Conservation (phyloP, 179 eudicot species). For the Silene coronaria region DNA sequence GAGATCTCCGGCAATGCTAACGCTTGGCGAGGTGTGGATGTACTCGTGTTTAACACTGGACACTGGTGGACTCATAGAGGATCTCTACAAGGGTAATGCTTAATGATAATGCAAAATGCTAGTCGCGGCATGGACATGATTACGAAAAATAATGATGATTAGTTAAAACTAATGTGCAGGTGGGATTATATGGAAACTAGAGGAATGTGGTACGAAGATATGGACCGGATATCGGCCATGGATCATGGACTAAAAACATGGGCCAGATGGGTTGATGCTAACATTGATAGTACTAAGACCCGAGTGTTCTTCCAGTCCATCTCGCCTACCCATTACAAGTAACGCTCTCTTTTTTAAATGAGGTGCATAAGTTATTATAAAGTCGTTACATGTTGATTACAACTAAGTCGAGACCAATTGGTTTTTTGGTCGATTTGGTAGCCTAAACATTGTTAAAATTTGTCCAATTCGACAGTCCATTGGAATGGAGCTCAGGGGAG, state of each 20-base stretch:
- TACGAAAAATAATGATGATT: too few relatives aligned
- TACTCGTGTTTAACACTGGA: slow-evolving; percentile 80
- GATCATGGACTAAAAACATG: slow-evolving; percentile 71
- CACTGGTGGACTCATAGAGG: slow-evolving; percentile 97
- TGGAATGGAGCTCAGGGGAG: slow-evolving; percentile 47
- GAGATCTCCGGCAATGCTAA: slow-evolving; percentile 64
- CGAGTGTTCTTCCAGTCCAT: slow-evolving; percentile 70
- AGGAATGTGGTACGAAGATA: slow-evolving; percentile 57
- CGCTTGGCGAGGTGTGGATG: slow-evolving; percentile 66
- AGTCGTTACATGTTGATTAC: not conserved
- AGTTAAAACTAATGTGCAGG: slow-evolving; percentile 31
- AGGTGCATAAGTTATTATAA: not conserved
- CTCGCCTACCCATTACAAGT: slow-evolving; percentile 93
- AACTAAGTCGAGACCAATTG: too few relatives aligned
- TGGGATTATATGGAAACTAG: slow-evolving; percentile 90
- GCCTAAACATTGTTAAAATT: not conserved
- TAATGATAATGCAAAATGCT: not conserved
- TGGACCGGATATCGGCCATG: slow-evolving; percentile 68
- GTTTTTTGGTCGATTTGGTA: too few relatives aligned
- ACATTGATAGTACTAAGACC: slow-evolving; percentile 45
- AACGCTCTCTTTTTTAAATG: slow-evolving; percentile 8
- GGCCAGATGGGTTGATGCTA: slow-evolving; percentile 79
- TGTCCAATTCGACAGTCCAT: slow-evolving; percentile 45
- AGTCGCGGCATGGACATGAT: too few relatives aligned
- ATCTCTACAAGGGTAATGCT: slow-evolving; percentile 70